Evolutionary conservation across 23 red algal genomes (phyloP).

Genomic region (Cyanidiococcus yangmingshanensis): DNA sequence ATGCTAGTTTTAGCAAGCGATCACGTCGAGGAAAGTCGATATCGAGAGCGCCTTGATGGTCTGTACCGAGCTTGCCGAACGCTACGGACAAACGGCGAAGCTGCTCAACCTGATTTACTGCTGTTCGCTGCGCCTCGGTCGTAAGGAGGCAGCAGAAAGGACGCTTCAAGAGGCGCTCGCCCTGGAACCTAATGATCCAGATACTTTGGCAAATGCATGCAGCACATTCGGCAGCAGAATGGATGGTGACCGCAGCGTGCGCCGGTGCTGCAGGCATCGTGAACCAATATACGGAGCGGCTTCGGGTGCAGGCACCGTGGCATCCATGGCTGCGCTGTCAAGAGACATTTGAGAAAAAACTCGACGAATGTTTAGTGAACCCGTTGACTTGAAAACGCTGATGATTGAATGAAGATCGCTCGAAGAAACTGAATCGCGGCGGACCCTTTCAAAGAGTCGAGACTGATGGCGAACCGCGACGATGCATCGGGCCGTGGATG

Average conservation of each 20-base stretch:
- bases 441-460: no score
- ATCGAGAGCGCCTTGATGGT: conserved; percentile 50
- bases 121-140: conserved; percentile 53
- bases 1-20: conserved; percentile 16
- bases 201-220: conserved; percentile 58
- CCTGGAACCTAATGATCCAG: conserved; percentile 53
- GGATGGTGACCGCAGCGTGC: neutral
- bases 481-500: no score
- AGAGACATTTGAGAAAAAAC: neutral
- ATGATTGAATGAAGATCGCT: no score
- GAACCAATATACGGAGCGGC: neutral
- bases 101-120: conserved; percentile 63
- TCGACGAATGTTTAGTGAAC: no score
- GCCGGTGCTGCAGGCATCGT: neutral
- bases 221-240: conserved; percentile 12
- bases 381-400: no score
- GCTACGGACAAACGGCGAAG: conserved; percentile 68
- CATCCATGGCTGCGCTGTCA: neutral
- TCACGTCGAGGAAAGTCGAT: conserved; percentile 27
- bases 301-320: neutral
- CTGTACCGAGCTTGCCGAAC: conserved; percentile 59
- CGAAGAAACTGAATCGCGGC: no score
- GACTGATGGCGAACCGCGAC: no score
- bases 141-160: conserved; percentile 51
- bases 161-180: conserved; percentile 62